phyloP scores from a whole-genome alignment of 768 basidiomycete species.

The Pulveroboletus sp. region DNA sequence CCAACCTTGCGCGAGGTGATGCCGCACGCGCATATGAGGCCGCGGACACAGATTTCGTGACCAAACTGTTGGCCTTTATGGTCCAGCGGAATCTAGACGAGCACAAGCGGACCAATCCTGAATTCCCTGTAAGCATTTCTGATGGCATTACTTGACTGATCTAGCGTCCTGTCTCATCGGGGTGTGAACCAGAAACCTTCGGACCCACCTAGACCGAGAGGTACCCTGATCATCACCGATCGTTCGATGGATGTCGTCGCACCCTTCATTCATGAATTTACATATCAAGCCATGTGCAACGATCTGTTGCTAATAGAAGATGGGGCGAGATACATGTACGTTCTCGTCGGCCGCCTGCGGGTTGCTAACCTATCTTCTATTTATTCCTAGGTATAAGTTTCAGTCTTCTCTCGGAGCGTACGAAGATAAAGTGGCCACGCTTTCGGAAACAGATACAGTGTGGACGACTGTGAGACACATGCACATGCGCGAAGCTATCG shows the following conservation, averaged over 20 bases:
- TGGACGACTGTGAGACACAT: constrained; percentile 94
- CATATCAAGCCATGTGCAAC: constrained; percentile 98
- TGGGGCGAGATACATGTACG: constrained; percentile 83
- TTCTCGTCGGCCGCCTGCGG: constrained; percentile 18
- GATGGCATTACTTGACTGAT: not conserved
- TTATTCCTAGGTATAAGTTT: constrained; percentile 85
- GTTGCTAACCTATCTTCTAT: not conserved
- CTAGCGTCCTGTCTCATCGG: not conserved
- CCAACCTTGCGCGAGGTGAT: constrained; percentile 71
- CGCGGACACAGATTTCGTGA: constrained; percentile 70
- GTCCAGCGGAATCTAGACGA: constrained; percentile 84
- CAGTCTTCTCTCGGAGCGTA: constrained; percentile 79
- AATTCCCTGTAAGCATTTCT: constrained; percentile 69
- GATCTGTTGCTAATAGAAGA: constrained; percentile 88
- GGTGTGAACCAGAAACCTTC: constrained; percentile 41
- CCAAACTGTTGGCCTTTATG: constrained; percentile 79
- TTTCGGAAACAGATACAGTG: constrained; percentile 85
- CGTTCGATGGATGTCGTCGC: constrained; percentile 92
- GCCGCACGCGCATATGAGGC: constrained; percentile 65
- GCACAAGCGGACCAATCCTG: constrained; percentile 77
- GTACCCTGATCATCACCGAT: constrained; percentile 88
- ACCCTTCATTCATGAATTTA: constrained; percentile 95
- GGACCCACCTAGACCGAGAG: constrained; percentile 63
- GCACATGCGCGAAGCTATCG: constrained; percentile 98
- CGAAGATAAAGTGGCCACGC: constrained; percentile 82